phyloP scores from a whole-genome alignment of 2,329 filamentous ascomycete genomes.

The Penicillium sp. region DNA sequence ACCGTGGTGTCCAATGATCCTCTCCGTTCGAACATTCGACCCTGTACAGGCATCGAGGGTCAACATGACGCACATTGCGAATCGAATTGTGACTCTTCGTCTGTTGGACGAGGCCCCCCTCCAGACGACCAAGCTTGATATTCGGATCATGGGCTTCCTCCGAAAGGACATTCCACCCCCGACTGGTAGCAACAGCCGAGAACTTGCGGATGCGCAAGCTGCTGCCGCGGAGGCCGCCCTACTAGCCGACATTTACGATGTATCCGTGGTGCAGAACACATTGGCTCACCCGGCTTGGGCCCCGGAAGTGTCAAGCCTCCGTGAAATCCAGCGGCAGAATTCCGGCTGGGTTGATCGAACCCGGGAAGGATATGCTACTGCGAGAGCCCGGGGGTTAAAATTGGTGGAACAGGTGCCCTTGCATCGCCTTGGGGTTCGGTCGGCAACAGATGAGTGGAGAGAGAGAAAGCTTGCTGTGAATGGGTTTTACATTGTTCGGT shows the following conservation, averaged over 20 bases:
- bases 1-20: conserved; percentile 56
- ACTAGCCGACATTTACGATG: conserved; percentile 38
- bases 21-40: conserved; percentile 46
- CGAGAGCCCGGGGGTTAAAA: conserved; percentile 49
- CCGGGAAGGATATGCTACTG: conserved; percentile 46
- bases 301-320: conserved; percentile 20
- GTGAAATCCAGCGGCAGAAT: conserved; percentile 22
- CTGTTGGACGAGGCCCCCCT: conserved; percentile 25
- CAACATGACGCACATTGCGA: conserved; percentile 47
- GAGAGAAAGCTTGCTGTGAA: conserved; percentile 42
- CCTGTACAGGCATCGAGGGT: conserved; percentile 47
- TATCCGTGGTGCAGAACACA: conserved; percentile 32
- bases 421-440: conserved; percentile 56
- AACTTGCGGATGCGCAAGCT: conserved; percentile 36
- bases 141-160: conserved; percentile 59
- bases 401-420: conserved; percentile 56
- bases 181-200: conserved; percentile 9
- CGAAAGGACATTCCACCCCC: conserved; percentile 35
- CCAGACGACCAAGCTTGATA: conserved; percentile 42
- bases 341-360: conserved; percentile 42
- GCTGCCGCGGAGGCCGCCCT: conserved; percentile 33
- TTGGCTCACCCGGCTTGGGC: conserved; percentile 40
- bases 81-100: conserved; percentile 43
- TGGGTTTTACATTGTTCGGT: conserved; percentile 39
- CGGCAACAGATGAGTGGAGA: conserved; percentile 37